phyloP scores from a whole-genome alignment of 202 grass and related monocot species.

The Brachypodium distachyon region DNA sequence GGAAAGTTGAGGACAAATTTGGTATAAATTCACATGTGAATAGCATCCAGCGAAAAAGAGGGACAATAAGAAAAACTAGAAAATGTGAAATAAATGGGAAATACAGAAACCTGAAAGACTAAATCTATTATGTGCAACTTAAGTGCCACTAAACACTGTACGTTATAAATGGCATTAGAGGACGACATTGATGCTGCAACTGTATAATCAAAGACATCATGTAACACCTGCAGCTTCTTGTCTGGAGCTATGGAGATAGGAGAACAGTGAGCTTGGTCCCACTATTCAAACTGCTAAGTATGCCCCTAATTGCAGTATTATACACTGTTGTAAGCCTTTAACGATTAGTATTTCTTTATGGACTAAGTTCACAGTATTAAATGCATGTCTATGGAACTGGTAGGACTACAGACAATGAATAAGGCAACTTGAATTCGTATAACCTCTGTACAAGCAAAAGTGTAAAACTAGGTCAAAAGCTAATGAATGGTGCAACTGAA shows the following conservation, averaged over 20 bases:
- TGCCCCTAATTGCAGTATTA: background rate
- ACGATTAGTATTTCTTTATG: background rate
- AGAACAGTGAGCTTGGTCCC: background rate
- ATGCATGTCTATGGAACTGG: background rate
- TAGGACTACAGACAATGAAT: background rate
- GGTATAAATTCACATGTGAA: slow-evolving; percentile 11
- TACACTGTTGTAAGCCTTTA: background rate
- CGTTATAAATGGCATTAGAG: background rate
- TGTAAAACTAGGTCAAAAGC: background rate
- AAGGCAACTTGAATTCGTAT: background rate
- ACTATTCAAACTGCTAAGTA: background rate
- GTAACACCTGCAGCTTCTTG: background rate
- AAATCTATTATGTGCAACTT: background rate
- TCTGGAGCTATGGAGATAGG: background rate
- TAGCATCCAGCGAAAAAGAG: background rate
- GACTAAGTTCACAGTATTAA: background rate
- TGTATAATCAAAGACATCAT: background rate
- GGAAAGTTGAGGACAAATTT: background rate
- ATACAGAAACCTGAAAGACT: background rate
- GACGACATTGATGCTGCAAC: background rate
- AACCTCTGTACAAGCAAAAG: background rate
- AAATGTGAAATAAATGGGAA: slow-evolving; percentile 1
- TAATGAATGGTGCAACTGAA: background rate
- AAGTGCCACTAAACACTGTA: background rate
- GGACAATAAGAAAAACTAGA: background rate